Percentiles rank a stretch among this genome's conserved stretches.
These are phyloP conservation scores for Dittrichia graveolens DNA, from an alignment of 129 eudicot species.

Conservation along the genomic window DNA sequence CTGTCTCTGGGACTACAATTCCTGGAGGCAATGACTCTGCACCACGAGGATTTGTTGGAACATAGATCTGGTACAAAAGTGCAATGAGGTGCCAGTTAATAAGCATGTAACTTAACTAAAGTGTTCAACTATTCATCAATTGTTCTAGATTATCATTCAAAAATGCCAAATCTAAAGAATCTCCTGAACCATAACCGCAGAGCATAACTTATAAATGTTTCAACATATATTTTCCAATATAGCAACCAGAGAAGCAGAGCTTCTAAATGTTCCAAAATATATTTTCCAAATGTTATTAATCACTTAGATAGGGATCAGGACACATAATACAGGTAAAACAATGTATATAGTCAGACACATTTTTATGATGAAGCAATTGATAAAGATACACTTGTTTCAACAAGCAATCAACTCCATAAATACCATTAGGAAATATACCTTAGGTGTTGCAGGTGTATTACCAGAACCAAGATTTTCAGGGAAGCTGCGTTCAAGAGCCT, in stretches of 20 bases:
- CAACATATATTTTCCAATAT: neutral
- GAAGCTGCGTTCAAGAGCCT: constrained; percentile 57
- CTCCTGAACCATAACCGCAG: neutral
- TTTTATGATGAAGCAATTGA: neutral
- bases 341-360: too few species aligned
- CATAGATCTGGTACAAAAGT: constrained; percentile 63
- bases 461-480: constrained; percentile 93
- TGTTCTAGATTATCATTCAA: neutral
- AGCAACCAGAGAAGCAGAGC: neutral
- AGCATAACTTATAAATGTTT: neutral
- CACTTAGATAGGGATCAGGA: neutral
- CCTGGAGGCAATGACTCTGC: constrained; percentile 98
- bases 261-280: too few species aligned
- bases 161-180: neutral
- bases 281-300: neutral
- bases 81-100: constrained; percentile 1
- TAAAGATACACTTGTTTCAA: constrained; percentile 2
- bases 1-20: constrained; percentile 91
- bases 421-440: constrained; percentile 52
- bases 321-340: too few species aligned
- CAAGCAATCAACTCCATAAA: constrained; percentile 22
- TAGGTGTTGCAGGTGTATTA: constrained; percentile 72
- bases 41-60: constrained; percentile 97
- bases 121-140: constrained; percentile 8
- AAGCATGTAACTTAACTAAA: neutral